Conservation (phyloP, 805 yeast species). For the Scheffersomyces spartinae region DNA sequence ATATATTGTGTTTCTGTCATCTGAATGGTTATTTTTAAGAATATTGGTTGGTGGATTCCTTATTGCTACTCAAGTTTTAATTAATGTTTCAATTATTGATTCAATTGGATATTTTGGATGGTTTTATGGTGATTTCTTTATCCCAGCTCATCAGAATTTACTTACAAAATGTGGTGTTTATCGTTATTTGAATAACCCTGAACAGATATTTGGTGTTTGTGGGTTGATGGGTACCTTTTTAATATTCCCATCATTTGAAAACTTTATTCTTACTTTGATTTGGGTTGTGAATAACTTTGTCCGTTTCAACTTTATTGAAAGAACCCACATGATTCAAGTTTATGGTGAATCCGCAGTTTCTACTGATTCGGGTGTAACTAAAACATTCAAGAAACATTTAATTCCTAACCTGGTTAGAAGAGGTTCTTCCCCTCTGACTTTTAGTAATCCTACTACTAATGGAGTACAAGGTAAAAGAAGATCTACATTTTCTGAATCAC, state of each 20-base stretch:
- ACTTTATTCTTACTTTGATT: constrained; percentile 36
- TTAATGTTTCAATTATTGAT: constrained; percentile 53
- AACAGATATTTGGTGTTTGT: constrained; percentile 64
- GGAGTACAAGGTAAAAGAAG: constrained; percentile 18
- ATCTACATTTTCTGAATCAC: constrained; percentile 30
- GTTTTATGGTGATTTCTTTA: constrained; percentile 80
- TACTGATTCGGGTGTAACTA: constrained; percentile 40
- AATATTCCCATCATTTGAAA: constrained; percentile 40
- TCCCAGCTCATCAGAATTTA: constrained; percentile 38
- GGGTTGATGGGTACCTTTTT: constrained; percentile 72
- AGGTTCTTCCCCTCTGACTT: constrained; percentile 10
- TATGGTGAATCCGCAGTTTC: constrained; percentile 56
- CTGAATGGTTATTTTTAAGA: constrained; percentile 36
- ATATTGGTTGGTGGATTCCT: constrained; percentile 48
- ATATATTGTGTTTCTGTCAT: constrained; percentile 9
- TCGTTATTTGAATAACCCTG: constrained; percentile 75
- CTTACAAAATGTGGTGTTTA: constrained; percentile 73
- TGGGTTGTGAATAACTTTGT: constrained; percentile 60
- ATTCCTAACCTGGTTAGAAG: constrained; percentile 27
- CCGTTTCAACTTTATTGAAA: constrained; percentile 65
- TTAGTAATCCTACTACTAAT: too few species aligned
- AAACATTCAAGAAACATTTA: constrained; percentile 30
- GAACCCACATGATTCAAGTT: constrained; percentile 63
- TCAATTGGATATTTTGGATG: constrained; percentile 80
- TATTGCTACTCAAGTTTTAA: constrained; percentile 53